Conservation (phyloP, 768 basidiomycete genomes). For the Favolaschia claudopus region DNA sequence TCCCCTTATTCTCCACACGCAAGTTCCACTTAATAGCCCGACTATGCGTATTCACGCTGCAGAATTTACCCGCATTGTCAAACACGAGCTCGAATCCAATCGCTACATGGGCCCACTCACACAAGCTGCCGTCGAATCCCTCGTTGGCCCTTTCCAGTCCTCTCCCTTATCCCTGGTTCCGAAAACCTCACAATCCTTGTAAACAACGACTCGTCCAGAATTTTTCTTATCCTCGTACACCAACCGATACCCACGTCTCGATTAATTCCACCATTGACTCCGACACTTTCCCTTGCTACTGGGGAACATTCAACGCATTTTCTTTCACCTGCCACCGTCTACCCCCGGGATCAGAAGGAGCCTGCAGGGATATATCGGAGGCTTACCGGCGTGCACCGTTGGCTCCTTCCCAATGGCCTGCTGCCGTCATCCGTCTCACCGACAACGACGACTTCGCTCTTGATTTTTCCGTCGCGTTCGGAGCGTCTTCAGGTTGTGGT, state of each 20-base stretch:
- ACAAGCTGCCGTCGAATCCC: neutral
- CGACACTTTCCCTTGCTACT: too few species aligned
- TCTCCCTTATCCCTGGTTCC: conserved; percentile 29
- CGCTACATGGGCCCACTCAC: conserved; percentile 28
- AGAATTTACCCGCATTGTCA: neutral
- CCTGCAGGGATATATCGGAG: too few species aligned
- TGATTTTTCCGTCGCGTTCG: too few species aligned
- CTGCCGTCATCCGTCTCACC: too few species aligned
- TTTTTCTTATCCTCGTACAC: conserved; percentile 23
- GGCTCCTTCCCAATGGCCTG: too few species aligned
- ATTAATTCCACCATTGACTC: neutral
- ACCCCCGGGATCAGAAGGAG: too few species aligned
- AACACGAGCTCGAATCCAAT: neutral
- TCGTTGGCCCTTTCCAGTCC: conserved; percentile 28
- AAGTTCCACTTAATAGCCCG: neutral
- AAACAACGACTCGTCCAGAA: conserved; percentile 30
- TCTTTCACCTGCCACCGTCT: too few species aligned
- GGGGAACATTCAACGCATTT: too few species aligned
- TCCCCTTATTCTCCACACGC: neutral
- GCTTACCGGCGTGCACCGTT: too few species aligned
- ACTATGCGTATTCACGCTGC: neutral
- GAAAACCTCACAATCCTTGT: conserved; percentile 21
- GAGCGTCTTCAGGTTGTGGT: too few species aligned
- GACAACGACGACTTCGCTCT: too few species aligned
- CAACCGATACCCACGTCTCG: neutral